These are phyloP conservation scores for Insectozyma bohioensis DNA, from an alignment of 1,139 yeast genomes.

Conservation along the genomic window DNA sequence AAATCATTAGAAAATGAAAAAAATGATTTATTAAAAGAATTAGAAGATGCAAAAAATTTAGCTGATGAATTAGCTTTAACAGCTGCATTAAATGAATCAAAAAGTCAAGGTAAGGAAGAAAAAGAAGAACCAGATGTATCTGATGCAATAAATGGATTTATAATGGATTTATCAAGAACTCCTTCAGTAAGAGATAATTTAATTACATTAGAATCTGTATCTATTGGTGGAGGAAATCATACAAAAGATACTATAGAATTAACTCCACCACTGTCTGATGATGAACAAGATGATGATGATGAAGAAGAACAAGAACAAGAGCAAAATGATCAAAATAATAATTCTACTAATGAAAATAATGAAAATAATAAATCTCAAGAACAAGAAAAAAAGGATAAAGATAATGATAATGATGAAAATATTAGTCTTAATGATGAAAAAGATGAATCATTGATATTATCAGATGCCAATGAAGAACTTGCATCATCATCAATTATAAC, in stretches of 20 bases:
- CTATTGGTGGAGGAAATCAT: neutral
- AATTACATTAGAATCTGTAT: conserved; percentile 9
- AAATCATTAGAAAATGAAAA: conserved; percentile 7
- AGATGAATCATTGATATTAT: no score
- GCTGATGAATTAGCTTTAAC: conserved; percentile 4
- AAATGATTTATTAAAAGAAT: conserved; percentile 2
- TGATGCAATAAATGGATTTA: conserved; percentile 15
- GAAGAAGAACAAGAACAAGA: neutral
- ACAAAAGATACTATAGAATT: conserved; percentile 13
- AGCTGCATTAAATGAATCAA: neutral
- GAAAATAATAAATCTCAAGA: neutral
- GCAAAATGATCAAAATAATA: neutral
- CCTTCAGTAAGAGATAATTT: conserved; percentile 13
- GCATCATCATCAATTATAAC: conserved; percentile 9
- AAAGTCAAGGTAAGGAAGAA: neutral
- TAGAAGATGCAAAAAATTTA: conserved; percentile 1
- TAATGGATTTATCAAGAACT: conserved; percentile 14
- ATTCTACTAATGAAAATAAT: conserved; percentile 3
- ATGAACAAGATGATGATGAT: conserved; percentile 11
- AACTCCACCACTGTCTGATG: conserved; percentile 25
- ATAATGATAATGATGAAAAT: neutral
- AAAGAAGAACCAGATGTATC: conserved; percentile 8
- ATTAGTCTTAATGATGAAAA: neutral
- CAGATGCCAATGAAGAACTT: no score
- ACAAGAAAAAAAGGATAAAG: neutral